Evolutionary conservation across 2,329 filamentous ascomycete genomes (phyloP), one percentile per base, ranked within the genome.

Genomic region (Pyricularia pennisetigena): DNA sequence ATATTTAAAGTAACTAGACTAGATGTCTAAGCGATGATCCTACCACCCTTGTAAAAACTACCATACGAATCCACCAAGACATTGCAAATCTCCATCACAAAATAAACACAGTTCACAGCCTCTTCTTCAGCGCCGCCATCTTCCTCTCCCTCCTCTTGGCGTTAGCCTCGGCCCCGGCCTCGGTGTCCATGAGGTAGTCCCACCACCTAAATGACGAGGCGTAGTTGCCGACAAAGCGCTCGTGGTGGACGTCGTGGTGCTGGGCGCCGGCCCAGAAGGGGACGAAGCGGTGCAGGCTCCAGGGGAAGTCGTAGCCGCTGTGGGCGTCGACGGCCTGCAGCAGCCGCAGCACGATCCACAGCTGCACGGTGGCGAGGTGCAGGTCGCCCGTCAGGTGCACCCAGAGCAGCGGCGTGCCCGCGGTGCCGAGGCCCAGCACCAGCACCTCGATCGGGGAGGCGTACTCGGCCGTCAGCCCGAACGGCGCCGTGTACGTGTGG

Each of bases 171-270:
- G 92, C 87, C 67, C 92, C 93, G 71, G 92, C 92, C 85, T 99
- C 94, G 70, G 95, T 99, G 80, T 97, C 94, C 72, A 98, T 85
- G 74, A 89, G 79, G 78, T 91, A 97, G 82, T 99, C 95, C 95
- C 95, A 99, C 95, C 95, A 99, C 79, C 94, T 88, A 88, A 99
- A 99, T 83, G 92, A 97, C 77, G 93, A 97, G 67, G 94, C 85
- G 79, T 98, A 99, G 84, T 99, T 99, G 74, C 95, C 95, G 72
- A 99, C 93, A 82, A 99, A 99, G 78, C 93, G 93, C 84, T 99
- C 95, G 82, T 99, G 95, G 82, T 99, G 95, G 61, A 93, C 83
- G 76, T 99, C 95, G 82, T 99, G 95, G 82, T 98, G 94, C 74
- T 97, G 89, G 68, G 95, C 95, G 70, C 95, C 95, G 68, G 94